These are phyloP conservation scores for Penicillium manginii DNA, from an alignment of 495 filamentous ascomycete genomes.

Conservation along the genomic window DNA sequence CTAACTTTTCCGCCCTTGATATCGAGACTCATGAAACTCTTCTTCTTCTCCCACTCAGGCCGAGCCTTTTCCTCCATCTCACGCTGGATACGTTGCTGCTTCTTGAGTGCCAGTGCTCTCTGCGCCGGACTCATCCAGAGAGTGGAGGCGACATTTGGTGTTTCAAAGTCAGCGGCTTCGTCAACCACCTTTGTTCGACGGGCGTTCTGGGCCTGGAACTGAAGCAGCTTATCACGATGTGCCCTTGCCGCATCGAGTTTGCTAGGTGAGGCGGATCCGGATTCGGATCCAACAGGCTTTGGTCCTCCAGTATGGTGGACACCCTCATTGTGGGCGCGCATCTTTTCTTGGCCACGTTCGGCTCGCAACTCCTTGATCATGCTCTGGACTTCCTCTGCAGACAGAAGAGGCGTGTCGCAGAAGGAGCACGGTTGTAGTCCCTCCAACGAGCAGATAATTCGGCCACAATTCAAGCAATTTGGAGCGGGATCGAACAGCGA, in stretches of 20 bases:
- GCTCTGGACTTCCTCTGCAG: constrained; percentile 68
- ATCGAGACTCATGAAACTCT: constrained; percentile 85
- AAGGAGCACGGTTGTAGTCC: constrained; percentile 95
- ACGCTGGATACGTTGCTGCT: constrained; percentile 82
- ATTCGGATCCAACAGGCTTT: constrained; percentile 46
- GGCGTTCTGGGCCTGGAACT: constrained; percentile 88
- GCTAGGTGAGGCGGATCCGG: constrained; percentile 49
- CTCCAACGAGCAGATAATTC: constrained; percentile 95
- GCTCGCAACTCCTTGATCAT: constrained; percentile 88
- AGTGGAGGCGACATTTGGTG: constrained; percentile 64
- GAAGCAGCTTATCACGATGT: constrained; percentile 81
- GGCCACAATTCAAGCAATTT: constrained; percentile 91
- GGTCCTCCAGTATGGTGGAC: constrained; percentile 53
- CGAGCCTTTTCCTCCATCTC: constrained; percentile 90
- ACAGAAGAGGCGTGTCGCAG: constrained; percentile 75
- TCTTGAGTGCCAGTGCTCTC: constrained; percentile 82
- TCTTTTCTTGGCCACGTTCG: constrained; percentile 83
- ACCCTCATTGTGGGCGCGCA: constrained; percentile 79
- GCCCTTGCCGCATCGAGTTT: constrained; percentile 55
- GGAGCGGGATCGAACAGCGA: constrained; percentile 84
- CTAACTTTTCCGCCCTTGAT: constrained; percentile 76
- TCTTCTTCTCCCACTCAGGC: constrained; percentile 93
- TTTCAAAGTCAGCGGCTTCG: constrained; percentile 93
- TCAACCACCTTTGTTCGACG: constrained; percentile 86
- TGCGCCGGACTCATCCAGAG: constrained; percentile 91